A percentile compares a stretch with the other conserved stretches of the same genome.
Evolutionary conservation across 1,284 basidiomycete genomes (phyloP).

Genomic region (Fomitopsis schrenkii): DNA sequence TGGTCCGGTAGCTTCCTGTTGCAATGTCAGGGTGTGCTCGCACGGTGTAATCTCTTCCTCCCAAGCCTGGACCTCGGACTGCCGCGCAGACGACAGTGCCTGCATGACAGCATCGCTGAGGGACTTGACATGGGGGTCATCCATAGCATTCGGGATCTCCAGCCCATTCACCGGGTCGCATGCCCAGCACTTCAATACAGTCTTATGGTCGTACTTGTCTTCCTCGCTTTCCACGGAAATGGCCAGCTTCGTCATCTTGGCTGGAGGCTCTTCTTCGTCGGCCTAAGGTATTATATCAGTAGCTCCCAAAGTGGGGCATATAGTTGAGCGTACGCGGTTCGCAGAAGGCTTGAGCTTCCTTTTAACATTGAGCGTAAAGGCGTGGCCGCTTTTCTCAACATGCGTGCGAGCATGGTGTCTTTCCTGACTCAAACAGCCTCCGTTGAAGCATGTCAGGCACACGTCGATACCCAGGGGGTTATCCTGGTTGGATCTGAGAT

Average conservation of each 20-base stretch:
- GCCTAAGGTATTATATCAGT: conserved; percentile 27
- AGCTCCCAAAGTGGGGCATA: neutral
- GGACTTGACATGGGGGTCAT: conserved; percentile 44
- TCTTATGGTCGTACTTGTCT: conserved; percentile 79
- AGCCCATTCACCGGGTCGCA: conserved; percentile 57
- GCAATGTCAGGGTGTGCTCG: conserved; percentile 80
- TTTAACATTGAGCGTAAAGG: conserved; percentile 80
- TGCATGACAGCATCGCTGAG: conserved; percentile 75
- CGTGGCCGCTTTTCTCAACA: conserved; percentile 67
- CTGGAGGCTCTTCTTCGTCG: conserved; percentile 75
- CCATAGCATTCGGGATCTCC: conserved; percentile 37
- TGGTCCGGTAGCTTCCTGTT: conserved; percentile 54
- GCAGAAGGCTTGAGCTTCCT: conserved; percentile 65
- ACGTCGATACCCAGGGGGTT: conserved; percentile 78
- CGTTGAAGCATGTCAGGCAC: conserved; percentile 93
- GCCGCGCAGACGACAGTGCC: conserved; percentile 84
- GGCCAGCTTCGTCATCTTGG: conserved; percentile 85
- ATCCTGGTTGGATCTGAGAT: conserved; percentile 47
- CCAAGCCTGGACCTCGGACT: conserved; percentile 96
- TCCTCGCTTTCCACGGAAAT: conserved; percentile 84
- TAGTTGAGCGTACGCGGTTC: conserved; percentile 51
- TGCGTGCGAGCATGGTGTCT: conserved; percentile 75
- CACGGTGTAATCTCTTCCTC: conserved; percentile 91
- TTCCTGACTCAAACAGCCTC: conserved; percentile 67
- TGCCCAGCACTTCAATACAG: conserved; percentile 73